phyloP scores from a whole-genome alignment of 2,329 filamentous ascomycete genomes.

The Fusarium transvaalense region DNA sequence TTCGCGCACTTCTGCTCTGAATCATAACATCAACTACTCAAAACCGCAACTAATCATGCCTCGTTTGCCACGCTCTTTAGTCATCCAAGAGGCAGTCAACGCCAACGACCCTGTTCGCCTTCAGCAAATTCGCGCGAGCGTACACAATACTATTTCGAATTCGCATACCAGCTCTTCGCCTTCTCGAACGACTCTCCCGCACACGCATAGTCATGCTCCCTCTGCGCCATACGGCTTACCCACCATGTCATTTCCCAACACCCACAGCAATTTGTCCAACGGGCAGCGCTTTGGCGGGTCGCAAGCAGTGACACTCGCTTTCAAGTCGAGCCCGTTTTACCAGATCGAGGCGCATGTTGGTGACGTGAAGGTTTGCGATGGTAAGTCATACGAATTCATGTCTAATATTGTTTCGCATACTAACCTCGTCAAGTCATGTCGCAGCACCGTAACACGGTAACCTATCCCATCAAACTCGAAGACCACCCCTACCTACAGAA shows the following conservation, averaged over 20 bases:
- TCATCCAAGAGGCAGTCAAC: conserved; percentile 57
- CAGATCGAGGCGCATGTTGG: conserved; percentile 75
- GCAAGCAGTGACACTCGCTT: conserved; percentile 46
- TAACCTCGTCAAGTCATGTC: conserved; percentile 62
- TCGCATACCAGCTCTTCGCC: conserved; percentile 40
- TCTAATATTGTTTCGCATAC: neutral
- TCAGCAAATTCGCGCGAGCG: conserved; percentile 59
- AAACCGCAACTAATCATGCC: conserved; percentile 26
- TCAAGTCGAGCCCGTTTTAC: conserved; percentile 89
- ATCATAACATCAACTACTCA: neutral
- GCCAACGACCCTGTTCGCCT: conserved; percentile 57
- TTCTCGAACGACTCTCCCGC: conserved; percentile 34
- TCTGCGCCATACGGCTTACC: conserved; percentile 28
- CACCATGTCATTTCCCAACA: conserved; percentile 40
- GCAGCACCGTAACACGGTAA: conserved; percentile 64
- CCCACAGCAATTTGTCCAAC: conserved; percentile 35
- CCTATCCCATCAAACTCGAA: conserved; percentile 61
- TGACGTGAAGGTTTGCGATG: conserved; percentile 75
- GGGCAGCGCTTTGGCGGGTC: conserved; percentile 42
- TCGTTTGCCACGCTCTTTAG: conserved; percentile 45
- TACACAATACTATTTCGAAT: conserved; percentile 53
- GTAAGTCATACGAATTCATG: conserved; percentile 61
- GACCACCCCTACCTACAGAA: conserved; percentile 65
- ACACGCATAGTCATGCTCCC: conserved; percentile 27
- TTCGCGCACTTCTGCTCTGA: neutral